Conservation (phyloP, 305 asterid genomes). For the Rubia tinctorum region DNA sequence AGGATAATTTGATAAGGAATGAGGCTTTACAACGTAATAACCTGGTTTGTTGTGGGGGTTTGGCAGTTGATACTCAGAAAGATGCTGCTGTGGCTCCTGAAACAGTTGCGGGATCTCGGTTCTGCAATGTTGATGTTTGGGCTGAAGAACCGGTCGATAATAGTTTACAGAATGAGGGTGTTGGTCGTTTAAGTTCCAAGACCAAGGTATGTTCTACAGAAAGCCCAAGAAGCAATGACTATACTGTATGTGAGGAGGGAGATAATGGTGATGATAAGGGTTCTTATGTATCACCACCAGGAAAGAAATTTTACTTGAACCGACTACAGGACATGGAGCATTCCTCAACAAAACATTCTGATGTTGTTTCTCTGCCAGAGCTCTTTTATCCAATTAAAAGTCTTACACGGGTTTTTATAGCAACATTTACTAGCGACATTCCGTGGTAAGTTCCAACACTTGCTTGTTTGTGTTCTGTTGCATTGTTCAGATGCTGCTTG, state of each 20-base stretch:
- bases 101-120: conserved; percentile 20
- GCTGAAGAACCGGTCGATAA: conserved; percentile 20
- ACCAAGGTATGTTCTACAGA: conserved; percentile 23
- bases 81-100: conserved; percentile 29
- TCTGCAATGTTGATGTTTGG: conserved; percentile 14
- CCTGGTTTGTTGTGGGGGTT: conserved; percentile 27
- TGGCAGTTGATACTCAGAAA: conserved; percentile 23
- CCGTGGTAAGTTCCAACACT: conserved; percentile 47
- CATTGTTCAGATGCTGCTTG: background rate
- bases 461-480: conserved; percentile 7
- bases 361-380: conserved; percentile 74
- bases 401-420: conserved; percentile 60
- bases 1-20: conserved; percentile 25
- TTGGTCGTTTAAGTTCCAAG: conserved; percentile 19
- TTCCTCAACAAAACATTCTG: conserved; percentile 29
- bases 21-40: conserved; percentile 40
- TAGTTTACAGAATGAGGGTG: conserved; percentile 26
- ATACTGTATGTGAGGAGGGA: conserved; percentile 24
- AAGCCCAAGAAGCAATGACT: conserved; percentile 22
- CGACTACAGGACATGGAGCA: conserved; percentile 48
- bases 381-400: conserved; percentile 69
- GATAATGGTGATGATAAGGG: conserved; percentile 26
- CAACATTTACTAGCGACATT: conserved; percentile 82
- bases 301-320: conserved; percentile 70
- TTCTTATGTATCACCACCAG: conserved; percentile 52